Base-by-base conservation (phyloP, 106 monocot species). In the Triglochin maritima region DNA sequence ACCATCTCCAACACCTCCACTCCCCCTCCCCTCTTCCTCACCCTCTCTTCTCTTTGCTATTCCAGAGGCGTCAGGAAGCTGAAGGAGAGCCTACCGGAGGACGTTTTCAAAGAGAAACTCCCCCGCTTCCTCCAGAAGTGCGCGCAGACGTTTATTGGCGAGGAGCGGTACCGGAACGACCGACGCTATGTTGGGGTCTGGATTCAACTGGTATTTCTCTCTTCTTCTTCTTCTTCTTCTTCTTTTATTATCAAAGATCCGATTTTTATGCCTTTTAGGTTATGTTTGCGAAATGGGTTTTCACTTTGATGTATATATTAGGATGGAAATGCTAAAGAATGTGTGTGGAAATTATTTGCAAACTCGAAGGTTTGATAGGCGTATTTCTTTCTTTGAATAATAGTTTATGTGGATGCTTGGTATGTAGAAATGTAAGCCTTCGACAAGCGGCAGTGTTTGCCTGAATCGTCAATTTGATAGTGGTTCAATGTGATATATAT, bases 111-210 rank as follows among this genome's bases (percentile, higher is more conserved):
- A 9, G 86, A 86, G 73, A 98, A 98, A 80, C 88, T 98, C 48
- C 96, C 96, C 6, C 79, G 96, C 56, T 98, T 98, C 82, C 88
- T 98, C 65, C 96, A 98, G 82, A 91, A 90, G 65, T 91, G 96
- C 79, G 88, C 72, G 7, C 70, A 91, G 78, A 53, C 83, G 49
- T 98, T 98, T 67, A 83, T 88, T 71, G 80, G 78, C n/a, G 80
- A 98, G 45, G 74, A 66, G 6, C 74, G 86, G 0, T 98, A 91
- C 69, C 70, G 79, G 29, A 83, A 90, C 57, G 96, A 96, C 68
- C 43, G 80, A 3, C 74, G 96, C 56, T 98, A 82, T 67, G 60
- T 98, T 47, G 76, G 85, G 15, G 88, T 91, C 44, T 91, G 96
- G 96, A 87, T 98, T 62, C 78, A 86, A 48, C 79, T 98, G 86